A percentile compares a stretch with the other conserved stretches of the same genome.
Conservation (phyloP, 148 eudicot genomes). For the Silene uniflora region DNA sequence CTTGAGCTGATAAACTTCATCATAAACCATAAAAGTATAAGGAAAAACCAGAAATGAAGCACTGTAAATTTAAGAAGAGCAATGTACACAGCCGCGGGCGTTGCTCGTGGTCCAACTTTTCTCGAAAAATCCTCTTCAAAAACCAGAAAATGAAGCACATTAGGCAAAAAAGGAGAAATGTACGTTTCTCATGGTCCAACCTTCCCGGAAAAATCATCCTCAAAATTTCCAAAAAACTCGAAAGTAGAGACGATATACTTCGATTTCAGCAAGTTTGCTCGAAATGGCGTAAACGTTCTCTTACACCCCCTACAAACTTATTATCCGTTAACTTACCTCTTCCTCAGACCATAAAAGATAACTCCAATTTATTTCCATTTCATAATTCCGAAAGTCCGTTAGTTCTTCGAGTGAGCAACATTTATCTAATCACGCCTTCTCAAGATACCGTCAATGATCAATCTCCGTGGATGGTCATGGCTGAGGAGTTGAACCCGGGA, state of each 20-base stretch:
- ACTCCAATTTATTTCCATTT: background rate
- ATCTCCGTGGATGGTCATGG: constrained; percentile 22
- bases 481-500: constrained; percentile 7
- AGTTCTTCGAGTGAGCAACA: too few relatives aligned
- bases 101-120: constrained; percentile 1
- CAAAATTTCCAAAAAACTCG: constrained; percentile 10
- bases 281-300: too few relatives aligned
- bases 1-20: background rate
- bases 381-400: background rate
- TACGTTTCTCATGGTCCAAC: too few relatives aligned
- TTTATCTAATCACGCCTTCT: constrained; percentile 18
- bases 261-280: constrained; percentile 5
- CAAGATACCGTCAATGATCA: background rate
- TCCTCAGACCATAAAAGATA: background rate
- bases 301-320: background rate
- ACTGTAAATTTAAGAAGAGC: too few relatives aligned
- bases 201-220: too few relatives aligned
- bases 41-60: too few relatives aligned
- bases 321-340: constrained; percentile 7
- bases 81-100: background rate
- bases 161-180: too few relatives aligned
- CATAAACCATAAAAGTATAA: background rate
- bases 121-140: too few relatives aligned
- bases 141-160: too few relatives aligned
- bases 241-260: constrained; percentile 1